Base-by-base conservation (phyloP, 2,329 filamentous ascomycete species). In the Arthrobotrys musiformis region DNA sequence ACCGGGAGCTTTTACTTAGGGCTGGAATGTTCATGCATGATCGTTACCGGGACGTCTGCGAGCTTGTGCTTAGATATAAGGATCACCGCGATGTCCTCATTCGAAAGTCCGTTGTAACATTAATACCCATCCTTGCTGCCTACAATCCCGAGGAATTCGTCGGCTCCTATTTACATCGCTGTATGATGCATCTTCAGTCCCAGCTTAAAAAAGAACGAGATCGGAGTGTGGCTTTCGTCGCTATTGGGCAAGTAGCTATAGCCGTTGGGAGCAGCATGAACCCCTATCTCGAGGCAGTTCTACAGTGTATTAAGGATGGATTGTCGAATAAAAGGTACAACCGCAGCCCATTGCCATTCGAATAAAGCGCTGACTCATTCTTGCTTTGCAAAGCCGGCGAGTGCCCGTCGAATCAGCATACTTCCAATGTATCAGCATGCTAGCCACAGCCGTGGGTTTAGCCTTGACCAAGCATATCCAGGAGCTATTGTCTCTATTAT, bases 21-120 rank as follows among this genome's bases (percentile, higher is more conserved):
- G 95, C 95, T 64, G 94, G 93, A 81, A 99, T 99, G 94, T 99
- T 97, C 84, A 98, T 99, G 95, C 93, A 97, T 81, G 92, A 94
- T 42, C 90, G 94, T 82, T 99, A 98, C 83, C 89, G 91, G 73
- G 93, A 97, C 80, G 91, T 93, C 9, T 98, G 94, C 83, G 95
- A 99, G 79, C 94, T 95, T 79, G 92, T 97, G 37, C 90, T 94
- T 79, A 91, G 92, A 78, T 92, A 97, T 83, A 97, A 97, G 83
- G 95, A 99, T 80, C 93, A 98, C 81, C 90, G 93, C 66, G 96
- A 99, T 80, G 86, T 90, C 2, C 91, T 93, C 37, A 95, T 98
- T 80, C 89, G 94, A 67, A 92, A 92, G 81, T 96, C 97, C 5
- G 92, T 98, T 33, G 93, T 98, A 40, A 88, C 92, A 66, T 90